Evolutionary conservation across 2,329 filamentous ascomycete genomes (phyloP).

Genomic region (Fusarium sp.): DNA sequence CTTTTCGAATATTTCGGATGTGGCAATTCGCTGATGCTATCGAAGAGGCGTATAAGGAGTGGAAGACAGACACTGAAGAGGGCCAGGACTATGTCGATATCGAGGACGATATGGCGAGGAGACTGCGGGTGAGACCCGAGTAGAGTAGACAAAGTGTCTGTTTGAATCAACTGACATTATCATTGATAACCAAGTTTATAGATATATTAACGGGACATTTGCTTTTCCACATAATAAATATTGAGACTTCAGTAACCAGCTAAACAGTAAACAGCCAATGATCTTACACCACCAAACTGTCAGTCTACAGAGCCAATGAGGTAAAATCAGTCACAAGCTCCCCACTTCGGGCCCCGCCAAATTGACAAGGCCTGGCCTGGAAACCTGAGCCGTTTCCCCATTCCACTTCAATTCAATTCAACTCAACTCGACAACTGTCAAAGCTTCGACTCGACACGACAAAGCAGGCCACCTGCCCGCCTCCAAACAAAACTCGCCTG

Average conservation of each 20-base stretch:
- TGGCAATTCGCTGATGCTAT: slow-evolving; percentile 28
- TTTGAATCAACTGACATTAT: neutral
- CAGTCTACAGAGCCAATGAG: slow-evolving; percentile 16
- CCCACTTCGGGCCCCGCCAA: slow-evolving; percentile 33
- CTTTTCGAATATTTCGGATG: neutral
- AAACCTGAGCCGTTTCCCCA: slow-evolving; percentile 34
- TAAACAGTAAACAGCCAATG: slow-evolving; percentile 36
- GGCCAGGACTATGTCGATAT: slow-evolving; percentile 49
- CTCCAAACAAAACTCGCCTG: neutral
- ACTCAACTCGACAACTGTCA: slow-evolving; percentile 10
- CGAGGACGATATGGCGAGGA: slow-evolving; percentile 41
- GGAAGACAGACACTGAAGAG: slow-evolving; percentile 48
- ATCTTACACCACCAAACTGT: slow-evolving; percentile 43
- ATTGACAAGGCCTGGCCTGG: slow-evolving; percentile 25
- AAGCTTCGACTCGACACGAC: slow-evolving; percentile 18
- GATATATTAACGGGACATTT: neutral
- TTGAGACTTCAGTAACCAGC: neutral
- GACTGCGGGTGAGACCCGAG: neutral
- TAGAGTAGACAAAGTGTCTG: neutral
- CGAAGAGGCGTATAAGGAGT: slow-evolving; percentile 45
- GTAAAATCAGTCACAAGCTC: slow-evolving; percentile 16
- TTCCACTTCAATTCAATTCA: slow-evolving; percentile 14
- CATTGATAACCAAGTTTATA: neutral
- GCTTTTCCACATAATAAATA: neutral
- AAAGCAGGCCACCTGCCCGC: neutral